Conservation (phyloP, 495 filamentous ascomycete species). For the Aspergillus carlsbadensis region DNA sequence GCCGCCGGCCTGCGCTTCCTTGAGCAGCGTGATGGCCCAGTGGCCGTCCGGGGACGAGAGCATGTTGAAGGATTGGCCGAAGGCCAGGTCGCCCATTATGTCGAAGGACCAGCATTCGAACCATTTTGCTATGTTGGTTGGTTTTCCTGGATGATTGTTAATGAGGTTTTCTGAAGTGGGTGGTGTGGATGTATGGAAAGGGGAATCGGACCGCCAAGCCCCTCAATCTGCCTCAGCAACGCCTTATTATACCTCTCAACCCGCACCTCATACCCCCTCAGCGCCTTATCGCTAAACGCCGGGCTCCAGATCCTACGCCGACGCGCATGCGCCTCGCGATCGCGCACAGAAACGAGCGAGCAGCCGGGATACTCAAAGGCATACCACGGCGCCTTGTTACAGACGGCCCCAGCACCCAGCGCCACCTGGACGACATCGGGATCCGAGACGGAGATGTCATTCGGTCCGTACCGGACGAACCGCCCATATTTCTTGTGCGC, state of each 20-base stretch:
- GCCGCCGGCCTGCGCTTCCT: neutral
- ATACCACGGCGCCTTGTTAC: constrained; percentile 41
- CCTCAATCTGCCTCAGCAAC: constrained; percentile 19
- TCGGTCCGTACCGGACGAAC: constrained; percentile 21
- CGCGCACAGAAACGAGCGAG: constrained; percentile 38
- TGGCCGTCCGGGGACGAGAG: constrained; percentile 20
- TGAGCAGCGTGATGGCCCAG: constrained; percentile 4
- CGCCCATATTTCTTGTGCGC: constrained; percentile 15
- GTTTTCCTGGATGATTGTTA: neutral
- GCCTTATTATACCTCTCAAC: constrained; percentile 22
- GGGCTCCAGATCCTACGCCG: constrained; percentile 34
- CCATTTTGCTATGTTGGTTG: constrained; percentile 30
- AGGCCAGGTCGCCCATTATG: constrained; percentile 41
- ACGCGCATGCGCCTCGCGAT: constrained; percentile 29
- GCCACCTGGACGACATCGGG: constrained; percentile 30
- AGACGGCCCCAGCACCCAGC: constrained; percentile 31
- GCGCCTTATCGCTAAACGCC: constrained; percentile 31
- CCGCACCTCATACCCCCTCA: constrained; percentile 35
- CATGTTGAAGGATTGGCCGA: constrained; percentile 39
- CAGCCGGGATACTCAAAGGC: constrained; percentile 24
- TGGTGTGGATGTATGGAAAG: too few relatives aligned
- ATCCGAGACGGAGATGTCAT: constrained; percentile 33
- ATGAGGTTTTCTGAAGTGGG: too few relatives aligned
- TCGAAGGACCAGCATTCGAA: constrained; percentile 39
- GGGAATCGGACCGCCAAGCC: constrained; percentile 4